These are phyloP conservation scores for Russula brevipes DNA, from an alignment of 768 basidiomycete species.

Conservation along the genomic window DNA sequence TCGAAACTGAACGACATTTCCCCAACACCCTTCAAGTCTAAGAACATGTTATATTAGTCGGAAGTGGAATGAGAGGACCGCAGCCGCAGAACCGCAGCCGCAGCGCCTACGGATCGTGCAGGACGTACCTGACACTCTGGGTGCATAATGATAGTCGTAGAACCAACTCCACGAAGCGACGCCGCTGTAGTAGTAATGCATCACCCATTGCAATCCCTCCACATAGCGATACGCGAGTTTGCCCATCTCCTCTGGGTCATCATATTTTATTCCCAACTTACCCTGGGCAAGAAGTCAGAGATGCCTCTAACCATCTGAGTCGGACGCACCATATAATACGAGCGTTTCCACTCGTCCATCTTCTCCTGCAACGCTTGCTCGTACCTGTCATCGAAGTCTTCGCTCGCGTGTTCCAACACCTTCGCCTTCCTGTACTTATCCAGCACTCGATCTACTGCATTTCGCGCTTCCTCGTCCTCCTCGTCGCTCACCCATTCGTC, in stretches of 20 bases:
- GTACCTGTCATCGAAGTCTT: conserved; percentile 73
- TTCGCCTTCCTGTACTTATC: conserved; percentile 85
- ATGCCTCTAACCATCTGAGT: neutral
- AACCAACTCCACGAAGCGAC: conserved; percentile 99
- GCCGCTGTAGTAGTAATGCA: conserved; percentile 98
- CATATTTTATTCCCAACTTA: conserved; percentile 79
- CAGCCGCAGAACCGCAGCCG: too few relatives aligned
- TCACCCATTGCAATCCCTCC: conserved; percentile 97
- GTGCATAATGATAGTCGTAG: conserved; percentile 97
- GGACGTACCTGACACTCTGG: conserved; percentile 82
- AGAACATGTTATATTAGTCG: conserved; percentile 23
- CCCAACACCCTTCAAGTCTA: conserved; percentile 58
- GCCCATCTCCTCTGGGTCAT: conserved; percentile 61
- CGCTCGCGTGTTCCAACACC: conserved; percentile 64
- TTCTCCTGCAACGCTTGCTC: conserved; percentile 39
- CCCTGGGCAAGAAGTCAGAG: conserved; percentile 45
- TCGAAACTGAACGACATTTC: conserved; percentile 83
- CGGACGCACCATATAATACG: conserved; percentile 73
- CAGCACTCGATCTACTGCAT: conserved; percentile 77
- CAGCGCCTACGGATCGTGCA: neutral
- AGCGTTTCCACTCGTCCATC: conserved; percentile 36
- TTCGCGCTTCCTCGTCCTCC: conserved; percentile 65
- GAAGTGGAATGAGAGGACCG: neutral
- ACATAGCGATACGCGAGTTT: conserved; percentile 76
- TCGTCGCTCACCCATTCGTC: conserved; percentile 42